Evolutionary conservation across 352 stramenopile genomes (phyloP).

Genomic region (Globisporangium cystogenes): DNA sequence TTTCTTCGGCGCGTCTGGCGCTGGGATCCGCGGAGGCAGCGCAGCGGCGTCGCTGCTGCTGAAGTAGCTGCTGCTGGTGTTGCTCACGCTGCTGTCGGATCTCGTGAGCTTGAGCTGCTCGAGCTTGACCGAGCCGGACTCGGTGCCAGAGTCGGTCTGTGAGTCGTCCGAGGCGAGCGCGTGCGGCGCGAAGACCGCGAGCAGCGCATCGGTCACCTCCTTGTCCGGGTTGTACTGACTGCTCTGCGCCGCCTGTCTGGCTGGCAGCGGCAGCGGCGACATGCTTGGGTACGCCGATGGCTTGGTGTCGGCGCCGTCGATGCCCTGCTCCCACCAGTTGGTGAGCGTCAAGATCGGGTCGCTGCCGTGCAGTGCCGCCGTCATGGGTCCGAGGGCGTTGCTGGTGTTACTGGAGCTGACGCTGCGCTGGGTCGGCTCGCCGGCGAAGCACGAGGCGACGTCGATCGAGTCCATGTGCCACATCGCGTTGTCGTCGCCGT

Average conservation of each 20-base stretch:
- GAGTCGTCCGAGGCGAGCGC: slow-evolving; percentile 23
- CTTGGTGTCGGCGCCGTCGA: background rate
- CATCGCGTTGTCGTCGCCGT: slow-evolving; percentile 22
- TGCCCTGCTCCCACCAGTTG: slow-evolving; percentile 5
- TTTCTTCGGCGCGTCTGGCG: slow-evolving; percentile 6
- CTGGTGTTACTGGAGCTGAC: background rate
- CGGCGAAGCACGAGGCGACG: slow-evolving; percentile 12
- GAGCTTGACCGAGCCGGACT: slow-evolving; percentile 5
- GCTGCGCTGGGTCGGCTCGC: slow-evolving; percentile 4
- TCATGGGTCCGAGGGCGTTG: background rate
- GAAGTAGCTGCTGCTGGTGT: slow-evolving; percentile 1
- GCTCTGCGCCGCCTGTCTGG: background rate
- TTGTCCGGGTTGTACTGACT: slow-evolving; percentile 3
- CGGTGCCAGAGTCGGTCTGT: slow-evolving; percentile 16
- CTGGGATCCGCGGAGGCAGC: background rate
- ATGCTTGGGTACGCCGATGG: slow-evolving; percentile 4
- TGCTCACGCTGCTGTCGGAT: slow-evolving; percentile 2
- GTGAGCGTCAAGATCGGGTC: slow-evolving; percentile 8
- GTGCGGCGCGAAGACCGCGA: slow-evolving; percentile 23
- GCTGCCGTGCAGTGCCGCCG: background rate
- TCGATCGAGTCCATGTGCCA: slow-evolving; percentile 27
- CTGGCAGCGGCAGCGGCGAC: slow-evolving; percentile 3
- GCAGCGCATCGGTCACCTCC: slow-evolving; percentile 18
- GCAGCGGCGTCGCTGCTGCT: background rate
- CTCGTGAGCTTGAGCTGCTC: slow-evolving; percentile 1